Evolutionary conservation across 768 basidiomycete species (phyloP).

Genomic region (Pholiota molesta): DNA sequence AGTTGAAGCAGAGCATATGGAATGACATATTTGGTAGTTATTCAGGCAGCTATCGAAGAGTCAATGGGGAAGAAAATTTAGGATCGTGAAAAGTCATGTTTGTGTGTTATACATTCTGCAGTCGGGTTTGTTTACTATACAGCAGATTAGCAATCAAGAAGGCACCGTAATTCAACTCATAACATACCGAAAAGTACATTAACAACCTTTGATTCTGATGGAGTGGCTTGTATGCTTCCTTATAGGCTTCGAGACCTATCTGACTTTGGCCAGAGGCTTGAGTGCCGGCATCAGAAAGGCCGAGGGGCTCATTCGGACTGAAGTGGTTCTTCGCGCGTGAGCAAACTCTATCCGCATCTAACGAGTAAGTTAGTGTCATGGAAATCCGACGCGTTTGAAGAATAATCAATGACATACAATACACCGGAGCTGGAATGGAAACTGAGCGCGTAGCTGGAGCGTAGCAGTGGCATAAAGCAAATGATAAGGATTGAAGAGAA

Average conservation of each 20-base stretch:
- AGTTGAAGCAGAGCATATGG: too few species aligned
- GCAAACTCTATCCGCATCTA: slow-evolving; percentile 71
- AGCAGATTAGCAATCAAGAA: too few species aligned
- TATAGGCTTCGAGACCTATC: slow-evolving; percentile 45
- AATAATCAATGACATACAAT: slow-evolving; percentile 51
- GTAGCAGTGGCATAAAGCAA: slow-evolving; percentile 76
- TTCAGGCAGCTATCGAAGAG: too few species aligned
- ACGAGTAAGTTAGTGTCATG: neutral
- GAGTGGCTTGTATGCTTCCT: slow-evolving; percentile 44
- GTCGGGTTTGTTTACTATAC: too few species aligned
- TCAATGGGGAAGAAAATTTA: too few species aligned
- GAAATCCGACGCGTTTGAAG: neutral
- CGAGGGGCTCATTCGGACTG: slow-evolving; percentile 42
- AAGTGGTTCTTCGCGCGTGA: slow-evolving; percentile 21
- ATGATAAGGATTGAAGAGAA: slow-evolving; percentile 66
- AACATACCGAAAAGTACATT: slow-evolving; percentile 34
- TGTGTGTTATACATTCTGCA: too few species aligned
- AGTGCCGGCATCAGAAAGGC: slow-evolving; percentile 39
- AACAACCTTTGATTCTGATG: slow-evolving; percentile 28
- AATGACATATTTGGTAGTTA: too few species aligned
- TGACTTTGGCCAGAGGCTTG: slow-evolving; percentile 37
- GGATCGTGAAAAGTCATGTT: too few species aligned
- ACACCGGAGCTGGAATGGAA: slow-evolving; percentile 80
- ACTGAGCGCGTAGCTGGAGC: slow-evolving; percentile 78
- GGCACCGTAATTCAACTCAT: too few species aligned